These are phyloP conservation scores for Lachnellula occidentalis DNA, from an alignment of 2,329 filamentous ascomycete genomes.

Conservation along the genomic window DNA sequence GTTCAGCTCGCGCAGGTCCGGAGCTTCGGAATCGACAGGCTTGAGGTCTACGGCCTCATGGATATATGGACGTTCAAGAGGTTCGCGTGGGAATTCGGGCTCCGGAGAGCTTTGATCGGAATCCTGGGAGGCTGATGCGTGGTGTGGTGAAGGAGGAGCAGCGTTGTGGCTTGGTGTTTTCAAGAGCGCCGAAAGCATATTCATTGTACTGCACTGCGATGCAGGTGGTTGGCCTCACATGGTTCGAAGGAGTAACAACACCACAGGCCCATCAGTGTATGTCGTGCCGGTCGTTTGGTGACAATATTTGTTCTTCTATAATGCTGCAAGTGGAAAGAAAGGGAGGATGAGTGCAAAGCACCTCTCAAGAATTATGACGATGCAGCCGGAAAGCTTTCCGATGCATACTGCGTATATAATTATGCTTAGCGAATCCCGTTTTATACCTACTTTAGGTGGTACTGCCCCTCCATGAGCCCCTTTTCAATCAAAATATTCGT, in stretches of 20 bases:
- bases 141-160: slow-evolving; percentile 21
- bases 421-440: too few species aligned
- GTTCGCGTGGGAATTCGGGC: slow-evolving; percentile 5
- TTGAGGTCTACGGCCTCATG: slow-evolving; percentile 50
- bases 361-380: too few species aligned
- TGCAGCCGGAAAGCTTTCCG: too few species aligned
- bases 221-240: slow-evolving; percentile 21
- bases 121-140: slow-evolving; percentile 25
- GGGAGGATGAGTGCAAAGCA: too few species aligned
- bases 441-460: too few species aligned
- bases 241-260: slow-evolving; percentile 5
- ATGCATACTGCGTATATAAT: too few species aligned
- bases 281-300: neutral
- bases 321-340: too few species aligned
- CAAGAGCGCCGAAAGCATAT: slow-evolving; percentile 47
- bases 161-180: slow-evolving; percentile 35
- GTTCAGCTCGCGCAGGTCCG: slow-evolving; percentile 66
- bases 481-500: too few species aligned
- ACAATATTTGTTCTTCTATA: neutral
- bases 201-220: slow-evolving; percentile 33
- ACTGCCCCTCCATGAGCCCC: too few species aligned
- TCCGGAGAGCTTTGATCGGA: slow-evolving; percentile 30
- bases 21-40: slow-evolving; percentile 43
- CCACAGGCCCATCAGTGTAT: neutral
- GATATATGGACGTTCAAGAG: slow-evolving; percentile 39